phyloP scores from a whole-genome alignment of 1,284 basidiomycete genomes.

The Amylostereum areolatum region DNA sequence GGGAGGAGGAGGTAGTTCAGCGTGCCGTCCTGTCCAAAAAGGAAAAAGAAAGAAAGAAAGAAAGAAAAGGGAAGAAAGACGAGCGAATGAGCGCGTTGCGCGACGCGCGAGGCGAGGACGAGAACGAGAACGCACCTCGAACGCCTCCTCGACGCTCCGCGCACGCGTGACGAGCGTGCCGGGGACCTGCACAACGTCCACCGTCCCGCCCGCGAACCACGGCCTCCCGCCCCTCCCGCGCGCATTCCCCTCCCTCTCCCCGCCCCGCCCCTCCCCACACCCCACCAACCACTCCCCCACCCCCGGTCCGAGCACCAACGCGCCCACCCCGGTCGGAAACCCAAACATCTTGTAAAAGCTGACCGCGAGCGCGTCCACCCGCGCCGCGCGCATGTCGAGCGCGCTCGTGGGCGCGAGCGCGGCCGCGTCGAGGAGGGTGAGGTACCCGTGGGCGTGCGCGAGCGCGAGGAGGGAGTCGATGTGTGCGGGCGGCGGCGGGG shows the following conservation, averaged over 20 bases:
- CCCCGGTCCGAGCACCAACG: constrained; percentile 77
- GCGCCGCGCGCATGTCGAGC: constrained; percentile 57
- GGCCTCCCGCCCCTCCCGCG: constrained; percentile 55
- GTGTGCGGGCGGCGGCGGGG: neutral
- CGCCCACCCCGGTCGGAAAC: constrained; percentile 81
- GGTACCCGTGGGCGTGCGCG: constrained; percentile 64
- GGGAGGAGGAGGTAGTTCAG: constrained; percentile 74
- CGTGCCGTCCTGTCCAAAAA: constrained; percentile 63
- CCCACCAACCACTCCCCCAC: constrained; percentile 75
- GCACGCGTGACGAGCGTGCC: constrained; percentile 60
- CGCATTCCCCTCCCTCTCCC: constrained; percentile 64
- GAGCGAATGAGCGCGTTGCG: no score
- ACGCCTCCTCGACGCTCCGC: constrained; percentile 59
- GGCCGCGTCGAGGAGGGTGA: constrained; percentile 72
- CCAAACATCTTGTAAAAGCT: constrained; percentile 91
- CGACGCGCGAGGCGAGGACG: no score
- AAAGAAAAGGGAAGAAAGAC: neutral
- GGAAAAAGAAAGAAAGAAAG: neutral
- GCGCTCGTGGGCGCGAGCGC: constrained; percentile 69
- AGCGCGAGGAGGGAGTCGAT: constrained; percentile 34
- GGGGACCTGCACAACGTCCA: constrained; percentile 76
- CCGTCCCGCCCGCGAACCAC: constrained; percentile 82
- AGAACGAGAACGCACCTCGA: constrained; percentile 48
- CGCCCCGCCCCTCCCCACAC: constrained; percentile 51
- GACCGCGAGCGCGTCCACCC: constrained; percentile 75